Evolutionary conservation across 129 eudicot species (phyloP).

Genomic region (Flaveria sonorensis): DNA sequence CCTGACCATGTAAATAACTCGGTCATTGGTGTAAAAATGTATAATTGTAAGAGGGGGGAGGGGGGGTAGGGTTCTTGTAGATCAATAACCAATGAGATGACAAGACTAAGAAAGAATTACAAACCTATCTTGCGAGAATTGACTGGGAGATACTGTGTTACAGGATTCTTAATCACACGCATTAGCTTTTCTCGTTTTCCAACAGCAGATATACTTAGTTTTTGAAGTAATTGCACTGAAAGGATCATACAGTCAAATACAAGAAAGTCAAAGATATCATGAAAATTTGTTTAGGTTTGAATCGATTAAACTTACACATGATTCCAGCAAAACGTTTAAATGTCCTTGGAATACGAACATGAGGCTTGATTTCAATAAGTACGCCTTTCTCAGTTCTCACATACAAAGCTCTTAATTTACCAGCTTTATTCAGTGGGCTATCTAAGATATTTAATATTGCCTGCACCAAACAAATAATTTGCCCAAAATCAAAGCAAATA

Average conservation of each 20-base stretch:
- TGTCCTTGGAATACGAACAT: conserved; percentile 95
- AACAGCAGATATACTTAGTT: conserved; percentile 77
- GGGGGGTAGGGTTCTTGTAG: too few relatives aligned
- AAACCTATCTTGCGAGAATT: conserved; percentile 86
- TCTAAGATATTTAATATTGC: conserved; percentile 85
- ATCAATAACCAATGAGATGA: background rate
- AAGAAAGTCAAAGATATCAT: background rate
- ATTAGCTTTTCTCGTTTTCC: conserved; percentile 87
- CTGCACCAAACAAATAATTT: conserved; percentile 36
- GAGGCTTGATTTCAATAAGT: conserved; percentile 88
- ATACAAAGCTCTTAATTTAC: conserved; percentile 77
- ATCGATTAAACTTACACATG: conserved; percentile 65
- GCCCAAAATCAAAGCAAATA: conserved; percentile 15
- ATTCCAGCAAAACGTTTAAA: conserved; percentile 88
- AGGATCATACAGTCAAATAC: conserved; percentile 14
- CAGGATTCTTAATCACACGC: conserved; percentile 90
- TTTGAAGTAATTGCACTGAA: conserved; percentile 92
- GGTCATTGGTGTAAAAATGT: background rate
- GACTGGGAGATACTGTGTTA: conserved; percentile 79
- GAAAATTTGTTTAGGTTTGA: background rate
- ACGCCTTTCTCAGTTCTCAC: conserved; percentile 90
- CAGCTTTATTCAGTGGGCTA: conserved; percentile 88
- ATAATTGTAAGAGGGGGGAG: background rate
- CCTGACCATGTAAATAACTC: background rate
- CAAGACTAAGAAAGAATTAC: background rate